A percentile compares a stretch with the other conserved stretches of the same genome.
These are phyloP conservation scores for Penicillium sp. DNA, from an alignment of 2,329 filamentous ascomycete genomes.

Conservation along the genomic window DNA sequence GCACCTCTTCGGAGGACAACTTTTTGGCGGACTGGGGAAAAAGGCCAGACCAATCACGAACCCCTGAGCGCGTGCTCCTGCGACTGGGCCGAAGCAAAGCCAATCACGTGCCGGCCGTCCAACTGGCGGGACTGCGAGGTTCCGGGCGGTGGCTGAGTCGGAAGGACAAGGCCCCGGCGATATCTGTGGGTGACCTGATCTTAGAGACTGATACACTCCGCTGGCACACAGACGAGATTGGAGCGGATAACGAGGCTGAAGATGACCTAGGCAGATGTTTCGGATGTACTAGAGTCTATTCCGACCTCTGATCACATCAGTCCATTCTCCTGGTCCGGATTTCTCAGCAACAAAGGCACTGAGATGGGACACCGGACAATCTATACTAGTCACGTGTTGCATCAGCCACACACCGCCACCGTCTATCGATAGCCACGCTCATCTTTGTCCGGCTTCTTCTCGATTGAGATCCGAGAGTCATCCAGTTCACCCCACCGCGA, in stretches of 20 bases:
- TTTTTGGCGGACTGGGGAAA: slow-evolving; percentile 23
- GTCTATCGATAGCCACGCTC: slow-evolving; percentile 2
- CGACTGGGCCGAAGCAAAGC: slow-evolving; percentile 7
- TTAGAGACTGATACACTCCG: background rate
- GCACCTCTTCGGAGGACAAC: slow-evolving; percentile 10
- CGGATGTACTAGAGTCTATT: background rate
- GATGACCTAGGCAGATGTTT: background rate
- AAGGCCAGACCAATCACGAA: slow-evolving; percentile 22
- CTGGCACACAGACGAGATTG: background rate
- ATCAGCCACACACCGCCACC: slow-evolving; percentile 18
- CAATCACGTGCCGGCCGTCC: background rate
- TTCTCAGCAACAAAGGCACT: background rate
- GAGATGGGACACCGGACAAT: background rate
- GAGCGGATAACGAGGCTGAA: background rate
- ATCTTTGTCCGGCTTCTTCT: background rate
- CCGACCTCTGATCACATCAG: slow-evolving; percentile 4
- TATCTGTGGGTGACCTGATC: slow-evolving; percentile 20
- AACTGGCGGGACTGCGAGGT: slow-evolving; percentile 10
- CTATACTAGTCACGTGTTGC: slow-evolving; percentile 4
- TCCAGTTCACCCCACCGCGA: slow-evolving; percentile 1
- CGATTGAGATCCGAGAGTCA: slow-evolving; percentile 15
- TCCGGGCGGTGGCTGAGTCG: slow-evolving; percentile 26
- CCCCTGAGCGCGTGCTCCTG: slow-evolving; percentile 14
- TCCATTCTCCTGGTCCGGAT: background rate
- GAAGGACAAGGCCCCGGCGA: slow-evolving; percentile 16